phyloP scores from a whole-genome alignment of 805 yeast genomes.

The Starmera amethionina region DNA sequence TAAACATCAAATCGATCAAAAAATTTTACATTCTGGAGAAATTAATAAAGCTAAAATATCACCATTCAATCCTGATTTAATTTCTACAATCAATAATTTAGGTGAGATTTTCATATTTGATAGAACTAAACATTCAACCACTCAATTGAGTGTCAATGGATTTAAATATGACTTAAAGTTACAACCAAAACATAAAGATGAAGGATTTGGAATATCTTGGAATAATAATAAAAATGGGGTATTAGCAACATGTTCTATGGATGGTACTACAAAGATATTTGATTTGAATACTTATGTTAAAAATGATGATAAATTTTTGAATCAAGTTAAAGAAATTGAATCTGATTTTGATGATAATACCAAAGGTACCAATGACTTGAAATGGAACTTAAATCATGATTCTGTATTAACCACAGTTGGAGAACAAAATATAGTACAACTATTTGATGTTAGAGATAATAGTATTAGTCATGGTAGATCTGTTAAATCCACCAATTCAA shows the following conservation, averaged over 20 bases:
- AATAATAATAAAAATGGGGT: constrained; percentile 51
- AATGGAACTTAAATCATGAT: constrained; percentile 59
- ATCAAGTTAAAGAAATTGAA: constrained; percentile 10
- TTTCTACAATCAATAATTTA: constrained; percentile 58
- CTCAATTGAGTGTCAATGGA: constrained; percentile 23
- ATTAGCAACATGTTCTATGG: constrained; percentile 50
- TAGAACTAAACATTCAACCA: constrained; percentile 65
- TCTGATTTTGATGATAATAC: constrained; percentile 17
- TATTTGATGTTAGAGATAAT: constrained; percentile 43
- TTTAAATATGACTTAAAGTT: constrained; percentile 44
- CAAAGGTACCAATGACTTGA: constrained; percentile 58
- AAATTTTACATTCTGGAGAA: constrained; percentile 60
- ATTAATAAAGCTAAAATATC: constrained; percentile 63
- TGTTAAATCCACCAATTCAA: constrained; percentile 1
- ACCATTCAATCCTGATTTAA: constrained; percentile 82
- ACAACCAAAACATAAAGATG: constrained; percentile 30
- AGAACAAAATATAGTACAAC: constrained; percentile 42
- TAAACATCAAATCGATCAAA: constrained; percentile 38
- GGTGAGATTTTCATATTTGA: constrained; percentile 68
- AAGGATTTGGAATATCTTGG: constrained; percentile 72
- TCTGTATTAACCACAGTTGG: constrained; percentile 56
- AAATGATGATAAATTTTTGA: constrained; percentile 6
- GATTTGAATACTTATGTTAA: constrained; percentile 41
- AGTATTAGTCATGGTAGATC: constrained; percentile 2
- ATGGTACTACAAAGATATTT: constrained; percentile 57